Evolutionary conservation across 306 rosid species (phyloP).

Genomic region (Casuarina cunninghamiana): DNA sequence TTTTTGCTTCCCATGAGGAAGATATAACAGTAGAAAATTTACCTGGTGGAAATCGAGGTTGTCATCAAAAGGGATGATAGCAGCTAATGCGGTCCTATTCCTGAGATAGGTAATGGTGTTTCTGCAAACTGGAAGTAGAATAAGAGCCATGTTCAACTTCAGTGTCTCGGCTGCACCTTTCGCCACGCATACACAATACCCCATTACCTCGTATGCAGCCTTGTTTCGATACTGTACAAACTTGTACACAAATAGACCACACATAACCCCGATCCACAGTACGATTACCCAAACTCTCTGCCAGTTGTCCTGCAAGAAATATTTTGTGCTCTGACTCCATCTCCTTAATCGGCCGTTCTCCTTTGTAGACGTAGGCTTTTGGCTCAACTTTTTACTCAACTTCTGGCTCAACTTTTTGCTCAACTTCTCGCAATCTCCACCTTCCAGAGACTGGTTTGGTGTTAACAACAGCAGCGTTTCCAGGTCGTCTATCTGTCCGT

Average conservation of each 20-base stretch:
- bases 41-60: slow-evolving; percentile 66
- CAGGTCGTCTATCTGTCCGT: slow-evolving; percentile 47
- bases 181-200: slow-evolving; percentile 70
- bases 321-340: slow-evolving; percentile 31
- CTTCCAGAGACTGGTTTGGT: slow-evolving; percentile 42
- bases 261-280: slow-evolving; percentile 51
- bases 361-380: slow-evolving; percentile 41
- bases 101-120: slow-evolving; percentile 60
- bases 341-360: slow-evolving; percentile 39
- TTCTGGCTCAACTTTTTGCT: slow-evolving; percentile 57
- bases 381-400: slow-evolving; percentile 55
- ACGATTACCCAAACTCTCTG: slow-evolving; percentile 53
- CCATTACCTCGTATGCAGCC: slow-evolving; percentile 49
- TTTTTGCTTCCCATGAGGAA: slow-evolving; percentile 20
- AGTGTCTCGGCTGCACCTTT: slow-evolving; percentile 77
- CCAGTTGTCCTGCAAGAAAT: slow-evolving; percentile 67
- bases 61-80: slow-evolving; percentile 57
- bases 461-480: slow-evolving; percentile 57
- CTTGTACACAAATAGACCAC: slow-evolving; percentile 48
- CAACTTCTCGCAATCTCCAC: slow-evolving; percentile 42
- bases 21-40: slow-evolving; percentile 11
- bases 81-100: slow-evolving; percentile 50
- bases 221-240: slow-evolving; percentile 41
- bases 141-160: slow-evolving; percentile 63
- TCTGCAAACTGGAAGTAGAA: slow-evolving; percentile 56